Conservation (phyloP, 2,329 filamentous ascomycete species). For the Torrubiella hemipterigena region DNA sequence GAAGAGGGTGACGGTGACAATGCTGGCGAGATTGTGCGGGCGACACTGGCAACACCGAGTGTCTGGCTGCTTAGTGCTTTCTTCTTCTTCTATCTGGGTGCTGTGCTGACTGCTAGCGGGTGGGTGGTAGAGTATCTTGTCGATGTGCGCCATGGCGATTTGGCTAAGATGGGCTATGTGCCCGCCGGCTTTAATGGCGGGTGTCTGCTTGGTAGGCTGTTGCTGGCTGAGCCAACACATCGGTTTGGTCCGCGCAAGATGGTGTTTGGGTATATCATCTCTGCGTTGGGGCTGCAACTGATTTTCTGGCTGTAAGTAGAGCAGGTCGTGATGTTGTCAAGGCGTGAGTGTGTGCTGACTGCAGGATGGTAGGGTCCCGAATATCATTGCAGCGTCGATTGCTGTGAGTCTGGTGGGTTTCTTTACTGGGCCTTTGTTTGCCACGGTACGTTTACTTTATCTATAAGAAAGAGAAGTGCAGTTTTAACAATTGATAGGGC, state of each 20-base stretch:
- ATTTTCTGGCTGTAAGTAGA: conserved; percentile 43
- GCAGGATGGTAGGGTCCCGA: conserved; percentile 24
- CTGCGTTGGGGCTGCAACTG: conserved; percentile 42
- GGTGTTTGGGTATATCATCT: conserved; percentile 38
- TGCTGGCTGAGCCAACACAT: conserved; percentile 47
- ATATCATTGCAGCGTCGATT: conserved; percentile 36
- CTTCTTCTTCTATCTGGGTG: conserved; percentile 52
- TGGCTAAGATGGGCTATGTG: conserved; percentile 49
- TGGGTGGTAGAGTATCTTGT: conserved; percentile 57
- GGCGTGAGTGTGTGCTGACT: conserved; percentile 7
- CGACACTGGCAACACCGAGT: conserved; percentile 28
- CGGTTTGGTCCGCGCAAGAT: conserved; percentile 45
- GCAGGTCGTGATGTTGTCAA: neutral
- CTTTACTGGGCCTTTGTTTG: conserved; percentile 46
- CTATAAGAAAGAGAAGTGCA: neutral
- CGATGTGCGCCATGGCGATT: conserved; percentile 41
- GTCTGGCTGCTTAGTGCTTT: conserved; percentile 50
- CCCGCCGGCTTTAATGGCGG: conserved; percentile 49
- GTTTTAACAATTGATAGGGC: conserved; percentile 22
- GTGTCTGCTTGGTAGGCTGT: conserved; percentile 39
- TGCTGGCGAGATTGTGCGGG: conserved; percentile 30
- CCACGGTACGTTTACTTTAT: conserved; percentile 27
- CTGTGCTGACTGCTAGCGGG: conserved; percentile 40
- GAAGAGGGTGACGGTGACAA: conserved; percentile 5
- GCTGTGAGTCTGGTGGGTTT: conserved; percentile 43